phyloP scores from a whole-genome alignment of 2,329 filamentous ascomycete genomes.

The Sclerotinia minor region DNA sequence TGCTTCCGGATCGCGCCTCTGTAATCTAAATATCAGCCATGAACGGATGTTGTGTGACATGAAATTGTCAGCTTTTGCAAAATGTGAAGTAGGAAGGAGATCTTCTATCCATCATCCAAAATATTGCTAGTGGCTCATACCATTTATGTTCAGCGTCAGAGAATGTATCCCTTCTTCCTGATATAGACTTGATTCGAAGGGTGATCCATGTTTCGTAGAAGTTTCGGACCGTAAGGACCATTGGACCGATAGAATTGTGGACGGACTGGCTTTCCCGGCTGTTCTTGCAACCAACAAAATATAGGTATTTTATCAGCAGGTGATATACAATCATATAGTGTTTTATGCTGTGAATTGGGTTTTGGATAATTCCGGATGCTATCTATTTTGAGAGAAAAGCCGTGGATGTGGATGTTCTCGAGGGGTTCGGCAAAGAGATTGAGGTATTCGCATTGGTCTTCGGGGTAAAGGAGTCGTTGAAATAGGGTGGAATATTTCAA shows the following conservation, averaged over 20 bases:
- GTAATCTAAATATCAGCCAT: neutral
- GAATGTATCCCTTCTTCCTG: neutral
- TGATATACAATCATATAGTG: neutral
- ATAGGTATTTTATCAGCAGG: neutral
- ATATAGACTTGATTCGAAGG: neutral
- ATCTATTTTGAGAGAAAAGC: neutral
- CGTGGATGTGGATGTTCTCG: neutral
- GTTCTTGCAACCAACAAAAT: neutral
- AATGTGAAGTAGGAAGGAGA: neutral
- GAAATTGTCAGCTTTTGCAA: neutral
- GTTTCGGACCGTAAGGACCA: neutral
- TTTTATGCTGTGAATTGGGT: neutral
- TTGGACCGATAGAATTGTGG: slow-evolving; percentile 2
- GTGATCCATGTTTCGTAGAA: neutral
- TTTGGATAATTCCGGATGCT: neutral
- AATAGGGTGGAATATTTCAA: neutral
- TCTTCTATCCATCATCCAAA: neutral
- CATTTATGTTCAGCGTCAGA: neutral
- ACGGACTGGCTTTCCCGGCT: neutral
- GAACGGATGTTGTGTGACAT: neutral
- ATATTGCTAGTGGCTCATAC: neutral
- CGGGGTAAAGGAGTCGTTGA: slow-evolving; percentile 1
- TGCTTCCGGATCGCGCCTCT: neutral
- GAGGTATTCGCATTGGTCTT: slow-evolving; percentile 9
- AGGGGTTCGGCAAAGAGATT: neutral